Evolutionary conservation across 2,329 filamentous ascomycete genomes (phyloP), one percentile per base, ranked within the genome.

Genomic region (Phialophora tarda): DNA sequence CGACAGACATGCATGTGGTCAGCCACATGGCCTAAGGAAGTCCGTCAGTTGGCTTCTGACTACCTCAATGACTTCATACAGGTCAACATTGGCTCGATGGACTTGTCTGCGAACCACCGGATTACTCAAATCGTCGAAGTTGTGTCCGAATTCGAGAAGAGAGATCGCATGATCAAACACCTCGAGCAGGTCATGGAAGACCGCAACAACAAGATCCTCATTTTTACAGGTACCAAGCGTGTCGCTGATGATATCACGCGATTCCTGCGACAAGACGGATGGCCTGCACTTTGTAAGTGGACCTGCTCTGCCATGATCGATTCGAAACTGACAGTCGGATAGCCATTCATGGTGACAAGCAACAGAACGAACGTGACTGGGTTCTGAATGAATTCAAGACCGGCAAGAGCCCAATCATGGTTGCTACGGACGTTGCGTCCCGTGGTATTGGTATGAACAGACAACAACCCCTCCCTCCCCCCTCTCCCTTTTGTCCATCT

Each of bases 1-100:
- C 90, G 95, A 86, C 95, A 99, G 81, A 99, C 95, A 70, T 95
- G 95, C 85, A 97, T 99, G 93, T 99, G 94, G 92, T 99, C 95
- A 68, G 95, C 95, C 74, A 99, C 95, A 6, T 99, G 95, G 93
- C 95, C 95, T 76, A 97, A 97, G 86, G 94, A 98, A 80, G 94
- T 99, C 74, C 92, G 94, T 76, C 91, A 93, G 78, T 85, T 98
- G 74, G 94, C 93, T 63, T 84, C 89, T 59, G 93, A 97, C 78
- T 97, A 95, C 85, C 87, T 97, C 75, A 89, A 91, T 74, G 91
- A 99, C 79, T 98, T 95, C 82, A 98, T 98, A 75, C 95, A 99
- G 83, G 95, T 98, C 82, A 98, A 98, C 83, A 95, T 97, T 76
- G 94, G 93, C 77, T 98, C 95, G 67, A 88, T 97, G 86, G 95